Conservation (phyloP, 371 early-diverging fungal genomes). For the Lichtheimia ramosa region DNA sequence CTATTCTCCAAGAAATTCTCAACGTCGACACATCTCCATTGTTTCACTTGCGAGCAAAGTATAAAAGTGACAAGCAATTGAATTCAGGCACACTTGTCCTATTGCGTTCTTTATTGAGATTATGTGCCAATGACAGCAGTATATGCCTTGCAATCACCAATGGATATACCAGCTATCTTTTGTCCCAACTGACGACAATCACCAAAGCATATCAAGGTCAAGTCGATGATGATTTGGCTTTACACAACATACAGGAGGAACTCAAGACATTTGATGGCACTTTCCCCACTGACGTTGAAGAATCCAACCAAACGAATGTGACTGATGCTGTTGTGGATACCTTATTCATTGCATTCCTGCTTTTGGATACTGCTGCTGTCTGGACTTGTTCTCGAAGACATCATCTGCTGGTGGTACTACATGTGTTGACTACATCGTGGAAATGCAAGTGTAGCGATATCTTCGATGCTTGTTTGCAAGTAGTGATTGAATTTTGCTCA, state of each 20-base stretch:
- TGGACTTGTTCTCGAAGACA: conserved; percentile 13
- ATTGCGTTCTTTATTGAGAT: conserved; percentile 18
- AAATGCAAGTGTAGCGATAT: conserved; percentile 15
- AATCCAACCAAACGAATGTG: not conserved
- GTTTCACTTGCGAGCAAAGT: conserved; percentile 7
- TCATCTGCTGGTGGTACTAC: conserved; percentile 4
- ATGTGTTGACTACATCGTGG: conserved; percentile 17
- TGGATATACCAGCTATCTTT: not conserved
- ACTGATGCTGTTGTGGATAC: conserved; percentile 9
- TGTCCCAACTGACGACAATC: not conserved
- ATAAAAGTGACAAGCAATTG: conserved; percentile 15
- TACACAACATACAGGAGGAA: not conserved
- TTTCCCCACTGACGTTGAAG: too few species aligned
- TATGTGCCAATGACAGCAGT: conserved; percentile 4
- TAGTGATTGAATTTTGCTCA: conserved; percentile 26
- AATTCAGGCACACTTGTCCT: conserved; percentile 17
- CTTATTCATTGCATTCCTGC: conserved; percentile 22
- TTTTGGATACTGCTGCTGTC: conserved; percentile 22
- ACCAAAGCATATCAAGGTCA: not conserved
- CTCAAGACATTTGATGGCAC: not conserved
- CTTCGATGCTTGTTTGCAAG: conserved; percentile 21
- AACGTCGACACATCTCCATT: conserved; percentile 24
- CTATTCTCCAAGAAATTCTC: conserved; percentile 19
- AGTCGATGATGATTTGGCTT: not conserved
- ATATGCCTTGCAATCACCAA: not conserved